Conservation (phyloP, 495 filamentous ascomycete genomes). For the Neurospora terricola region DNA sequence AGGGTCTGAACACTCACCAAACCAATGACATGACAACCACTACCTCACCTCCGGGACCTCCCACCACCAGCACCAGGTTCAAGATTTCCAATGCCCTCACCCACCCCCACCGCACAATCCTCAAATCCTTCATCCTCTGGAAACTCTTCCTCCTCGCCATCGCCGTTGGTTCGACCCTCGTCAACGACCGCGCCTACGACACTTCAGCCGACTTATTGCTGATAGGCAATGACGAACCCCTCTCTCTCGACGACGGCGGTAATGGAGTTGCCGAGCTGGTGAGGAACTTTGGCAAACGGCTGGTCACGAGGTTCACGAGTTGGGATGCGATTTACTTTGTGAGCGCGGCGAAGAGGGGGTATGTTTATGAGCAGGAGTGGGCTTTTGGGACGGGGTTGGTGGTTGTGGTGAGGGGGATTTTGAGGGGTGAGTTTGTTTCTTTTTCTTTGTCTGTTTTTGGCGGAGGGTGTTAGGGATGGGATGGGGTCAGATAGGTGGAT, state of each 20-base stretch:
- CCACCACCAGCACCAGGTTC: too few species aligned
- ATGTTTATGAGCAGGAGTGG: conserved; percentile 92
- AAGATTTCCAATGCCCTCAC: neutral
- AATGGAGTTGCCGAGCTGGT: neutral
- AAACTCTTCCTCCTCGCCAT: conserved; percentile 62
- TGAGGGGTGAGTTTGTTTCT: conserved; percentile 17
- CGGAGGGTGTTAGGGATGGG: neutral
- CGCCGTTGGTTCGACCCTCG: conserved; percentile 29
- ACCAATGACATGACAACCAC: neutral
- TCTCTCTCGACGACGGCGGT: neutral
- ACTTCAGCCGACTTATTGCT: conserved; percentile 52
- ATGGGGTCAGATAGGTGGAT: neutral
- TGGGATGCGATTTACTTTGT: conserved; percentile 94
- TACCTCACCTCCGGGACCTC: neutral
- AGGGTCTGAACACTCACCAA: too few species aligned
- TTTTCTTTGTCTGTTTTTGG: neutral
- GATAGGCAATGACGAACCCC: neutral
- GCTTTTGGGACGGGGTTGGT: conserved; percentile 73
- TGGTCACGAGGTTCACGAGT: conserved; percentile 52
- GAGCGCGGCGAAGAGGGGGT: conserved; percentile 56
- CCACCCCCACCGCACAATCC: conserved; percentile 23
- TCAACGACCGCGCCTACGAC: conserved; percentile 55
- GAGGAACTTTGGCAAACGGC: neutral
- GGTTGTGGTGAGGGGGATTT: conserved; percentile 34
- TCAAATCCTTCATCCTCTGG: conserved; percentile 47